Evolutionary conservation across 805 yeast genomes (phyloP).

Genomic region (Torulaspora gathmanii): DNA sequence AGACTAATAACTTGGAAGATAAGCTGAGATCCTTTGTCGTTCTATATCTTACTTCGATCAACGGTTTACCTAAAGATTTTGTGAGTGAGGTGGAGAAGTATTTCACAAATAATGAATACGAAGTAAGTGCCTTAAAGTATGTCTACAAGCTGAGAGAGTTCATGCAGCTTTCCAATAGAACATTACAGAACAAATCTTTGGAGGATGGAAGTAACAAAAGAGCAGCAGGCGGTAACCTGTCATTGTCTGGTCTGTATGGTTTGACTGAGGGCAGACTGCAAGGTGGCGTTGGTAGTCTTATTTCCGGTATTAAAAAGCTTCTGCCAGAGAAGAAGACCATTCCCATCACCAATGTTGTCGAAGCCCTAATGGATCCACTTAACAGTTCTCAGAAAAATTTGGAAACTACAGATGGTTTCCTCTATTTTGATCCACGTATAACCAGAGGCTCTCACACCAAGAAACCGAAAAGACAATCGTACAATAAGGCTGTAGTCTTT

Average conservation of each 20-base stretch:
- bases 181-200: constrained; percentile 35
- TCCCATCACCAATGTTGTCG: constrained; percentile 87
- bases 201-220: constrained; percentile 34
- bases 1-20: constrained; percentile 65
- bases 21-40: constrained; percentile 86
- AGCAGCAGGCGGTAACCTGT: constrained; percentile 32
- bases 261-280: constrained; percentile 76
- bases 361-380: constrained; percentile 82
- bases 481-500: constrained; percentile 79
- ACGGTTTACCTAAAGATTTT: constrained; percentile 42
- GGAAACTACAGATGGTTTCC: constrained; percentile 78
- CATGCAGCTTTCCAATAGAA: constrained; percentile 48
- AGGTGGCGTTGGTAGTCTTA: constrained; percentile 85
- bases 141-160: constrained; percentile 78
- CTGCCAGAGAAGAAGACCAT: constrained; percentile 83
- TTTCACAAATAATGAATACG: constrained; percentile 53
- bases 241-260: constrained; percentile 73
- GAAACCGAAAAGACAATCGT: constrained; percentile 79
- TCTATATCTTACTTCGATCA: constrained; percentile 53
- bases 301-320: constrained; percentile 80
- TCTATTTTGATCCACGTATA: constrained; percentile 81
- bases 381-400: constrained; percentile 58
- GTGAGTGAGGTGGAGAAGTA: constrained; percentile 57
- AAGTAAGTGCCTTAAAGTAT: constrained; percentile 62
- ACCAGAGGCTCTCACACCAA: constrained; percentile 86